Conservation (phyloP, 108 stramenopile species). For the Bacterosira constricta region DNA sequence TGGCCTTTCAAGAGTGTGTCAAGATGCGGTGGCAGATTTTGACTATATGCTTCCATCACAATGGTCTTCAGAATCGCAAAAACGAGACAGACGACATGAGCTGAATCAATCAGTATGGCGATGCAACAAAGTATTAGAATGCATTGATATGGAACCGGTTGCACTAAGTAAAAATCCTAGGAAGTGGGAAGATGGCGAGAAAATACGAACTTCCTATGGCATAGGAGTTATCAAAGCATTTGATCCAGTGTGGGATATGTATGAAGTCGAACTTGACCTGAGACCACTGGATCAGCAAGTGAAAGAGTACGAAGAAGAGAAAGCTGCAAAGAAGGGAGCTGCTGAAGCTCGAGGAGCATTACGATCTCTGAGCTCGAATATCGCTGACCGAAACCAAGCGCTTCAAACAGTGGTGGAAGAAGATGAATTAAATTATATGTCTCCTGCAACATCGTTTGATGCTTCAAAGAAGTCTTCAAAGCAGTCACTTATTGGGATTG, state of each 20-base stretch:
- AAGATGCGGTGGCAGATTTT: slow-evolving; percentile 86
- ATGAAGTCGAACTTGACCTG: slow-evolving; percentile 89
- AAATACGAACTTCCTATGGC: slow-evolving; percentile 86
- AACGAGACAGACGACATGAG: slow-evolving; percentile 71
- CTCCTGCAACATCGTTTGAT: slow-evolving; percentile 45
- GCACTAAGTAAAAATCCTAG: slow-evolving; percentile 65
- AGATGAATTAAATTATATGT: slow-evolving; percentile 48
- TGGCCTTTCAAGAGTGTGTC: slow-evolving; percentile 78
- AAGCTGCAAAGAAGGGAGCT: slow-evolving; percentile 49
- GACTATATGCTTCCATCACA: slow-evolving; percentile 64
- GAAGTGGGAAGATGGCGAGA: slow-evolving; percentile 72
- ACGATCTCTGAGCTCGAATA: slow-evolving; percentile 25
- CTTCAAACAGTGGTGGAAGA: slow-evolving; percentile 82
- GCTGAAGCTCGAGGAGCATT: slow-evolving; percentile 26
- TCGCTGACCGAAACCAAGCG: slow-evolving; percentile 27
- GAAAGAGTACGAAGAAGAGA: slow-evolving; percentile 50
- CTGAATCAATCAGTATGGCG: slow-evolving; percentile 85
- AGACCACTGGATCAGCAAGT: slow-evolving; percentile 83
- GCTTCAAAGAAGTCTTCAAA: slow-evolving; percentile 43
- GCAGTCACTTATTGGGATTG: slow-evolving; percentile 25
- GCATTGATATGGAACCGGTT: slow-evolving; percentile 50
- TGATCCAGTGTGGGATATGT: slow-evolving; percentile 74
- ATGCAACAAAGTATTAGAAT: slow-evolving; percentile 65
- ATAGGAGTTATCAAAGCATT: slow-evolving; percentile 68
- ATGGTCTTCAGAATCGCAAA: slow-evolving; percentile 76